A percentile compares a stretch with the other conserved stretches of the same genome.
Evolutionary conservation across 495 filamentous ascomycete species (phyloP).

Genomic region (Oidiodendron maius): DNA sequence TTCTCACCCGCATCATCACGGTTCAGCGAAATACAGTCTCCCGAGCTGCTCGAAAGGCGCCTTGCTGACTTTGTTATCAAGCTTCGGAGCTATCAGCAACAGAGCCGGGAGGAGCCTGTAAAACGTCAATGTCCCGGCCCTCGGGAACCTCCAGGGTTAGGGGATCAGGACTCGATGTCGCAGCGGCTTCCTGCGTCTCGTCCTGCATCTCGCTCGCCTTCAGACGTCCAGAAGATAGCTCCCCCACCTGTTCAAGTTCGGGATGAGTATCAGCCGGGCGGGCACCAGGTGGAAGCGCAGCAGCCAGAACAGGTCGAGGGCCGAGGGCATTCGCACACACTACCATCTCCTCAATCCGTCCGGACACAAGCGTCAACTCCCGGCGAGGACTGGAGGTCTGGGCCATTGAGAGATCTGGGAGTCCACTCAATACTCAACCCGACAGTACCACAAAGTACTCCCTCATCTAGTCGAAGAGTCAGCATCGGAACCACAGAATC

Average conservation of each 20-base stretch:
- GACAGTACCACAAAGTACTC: conserved; percentile 23
- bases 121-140: conserved; percentile 48
- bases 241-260: conserved; percentile 23
- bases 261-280: conserved; percentile 20
- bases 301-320: conserved; percentile 8
- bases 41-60: conserved; percentile 18
- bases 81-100: conserved; percentile 25
- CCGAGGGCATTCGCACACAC: conserved; percentile 5
- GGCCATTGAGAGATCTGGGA: conserved; percentile 35
- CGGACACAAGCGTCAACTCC: conserved; percentile 4
- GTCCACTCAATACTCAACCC: conserved; percentile 49
- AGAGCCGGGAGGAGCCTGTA: conserved; percentile 29
- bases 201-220: conserved; percentile 34
- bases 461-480: conserved; percentile 6
- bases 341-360: conserved; percentile 19
- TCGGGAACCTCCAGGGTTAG: conserved; percentile 40
- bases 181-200: conserved; percentile 38
- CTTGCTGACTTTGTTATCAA: conserved; percentile 24
- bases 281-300: conserved; percentile 16
- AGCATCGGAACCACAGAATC: conserved; percentile 16
- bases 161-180: conserved; percentile 57
- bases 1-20: conserved; percentile 13
- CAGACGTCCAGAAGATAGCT: conserved; percentile 20
- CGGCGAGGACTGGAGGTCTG: conserved; percentile 30
- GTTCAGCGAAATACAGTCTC: conserved; percentile 11